Conservation (phyloP, 345 rosid species). For the Brassica rapa region DNA sequence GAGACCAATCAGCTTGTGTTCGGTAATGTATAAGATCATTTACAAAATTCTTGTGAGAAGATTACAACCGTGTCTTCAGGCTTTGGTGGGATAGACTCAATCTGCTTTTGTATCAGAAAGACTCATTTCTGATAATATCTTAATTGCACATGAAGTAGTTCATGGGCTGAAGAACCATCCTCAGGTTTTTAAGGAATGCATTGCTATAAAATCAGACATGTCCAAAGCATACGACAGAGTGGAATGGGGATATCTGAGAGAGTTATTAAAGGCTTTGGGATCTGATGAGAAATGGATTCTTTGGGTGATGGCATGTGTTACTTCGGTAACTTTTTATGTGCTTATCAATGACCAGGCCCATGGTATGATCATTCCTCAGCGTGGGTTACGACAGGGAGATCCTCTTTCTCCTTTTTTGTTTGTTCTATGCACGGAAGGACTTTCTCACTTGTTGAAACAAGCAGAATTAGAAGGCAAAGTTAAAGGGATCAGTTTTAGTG, state of each 20-base stretch:
- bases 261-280: background rate
- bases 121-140: too few species aligned
- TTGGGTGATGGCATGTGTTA: background rate
- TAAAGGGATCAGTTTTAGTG: too few species aligned
- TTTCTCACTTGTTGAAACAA: too few species aligned
- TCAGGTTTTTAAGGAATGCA: too few species aligned
- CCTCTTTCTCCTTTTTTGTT: too few species aligned
- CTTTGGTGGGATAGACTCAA: accelerated
- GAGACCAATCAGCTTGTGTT: background rate
- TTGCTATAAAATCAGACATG: background rate
- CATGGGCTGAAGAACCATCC: background rate
- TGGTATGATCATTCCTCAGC: too few species aligned
- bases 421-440: background rate
- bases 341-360: too few species aligned
- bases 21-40: background rate
- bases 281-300: too few species aligned
- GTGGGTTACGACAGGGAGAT: too few species aligned
- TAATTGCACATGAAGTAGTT: background rate
- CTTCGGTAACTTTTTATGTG: too few species aligned
- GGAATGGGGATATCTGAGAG: background rate
- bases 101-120: too few species aligned
- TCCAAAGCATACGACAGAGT: background rate
- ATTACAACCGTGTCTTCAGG: background rate
- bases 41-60: background rate
- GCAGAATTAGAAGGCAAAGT: too few species aligned